These are phyloP conservation scores for Arctium lappa DNA, from an alignment of 129 eudicot species.

Conservation along the genomic window DNA sequence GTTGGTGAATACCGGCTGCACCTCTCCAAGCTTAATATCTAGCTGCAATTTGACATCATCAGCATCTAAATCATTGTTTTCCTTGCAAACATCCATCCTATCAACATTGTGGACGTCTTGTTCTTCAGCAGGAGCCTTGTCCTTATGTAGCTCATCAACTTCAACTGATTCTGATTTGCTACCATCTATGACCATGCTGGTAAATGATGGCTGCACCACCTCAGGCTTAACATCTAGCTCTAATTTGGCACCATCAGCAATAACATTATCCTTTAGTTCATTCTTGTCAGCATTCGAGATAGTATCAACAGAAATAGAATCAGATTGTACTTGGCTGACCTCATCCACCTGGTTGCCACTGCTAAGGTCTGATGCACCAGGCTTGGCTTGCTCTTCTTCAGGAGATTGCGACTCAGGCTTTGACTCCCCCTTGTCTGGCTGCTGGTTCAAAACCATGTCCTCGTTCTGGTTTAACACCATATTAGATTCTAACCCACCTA, in stretches of 20 bases:
- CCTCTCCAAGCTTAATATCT: too few species aligned
- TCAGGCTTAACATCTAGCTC: conserved; percentile 72
- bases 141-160: conserved; percentile 38
- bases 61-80: conserved; percentile 46
- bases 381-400: conserved; percentile 25
- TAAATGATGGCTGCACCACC: conserved; percentile 48
- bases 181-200: conserved; percentile 36
- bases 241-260: conserved; percentile 85
- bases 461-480: conserved; percentile 18
- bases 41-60: conserved; percentile 44
- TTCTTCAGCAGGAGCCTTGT: conserved; percentile 35
- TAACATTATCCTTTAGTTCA: conserved; percentile 75
- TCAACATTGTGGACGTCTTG: conserved; percentile 17
- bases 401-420: conserved; percentile 24
- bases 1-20: too few species aligned
- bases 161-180: conserved; percentile 48
- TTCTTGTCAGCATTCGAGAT: conserved; percentile 62
- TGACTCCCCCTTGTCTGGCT: conserved; percentile 35
- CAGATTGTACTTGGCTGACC: conserved; percentile 81
- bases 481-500: conserved; percentile 15
- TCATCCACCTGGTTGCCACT: conserved; percentile 70
- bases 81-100: conserved; percentile 24
- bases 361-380: conserved; percentile 37
- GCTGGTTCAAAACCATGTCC: conserved; percentile 12
- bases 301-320: conserved; percentile 82